phyloP scores from a whole-genome alignment of 805 yeast genomes.

The Tetrapisispora nanseiensis region DNA sequence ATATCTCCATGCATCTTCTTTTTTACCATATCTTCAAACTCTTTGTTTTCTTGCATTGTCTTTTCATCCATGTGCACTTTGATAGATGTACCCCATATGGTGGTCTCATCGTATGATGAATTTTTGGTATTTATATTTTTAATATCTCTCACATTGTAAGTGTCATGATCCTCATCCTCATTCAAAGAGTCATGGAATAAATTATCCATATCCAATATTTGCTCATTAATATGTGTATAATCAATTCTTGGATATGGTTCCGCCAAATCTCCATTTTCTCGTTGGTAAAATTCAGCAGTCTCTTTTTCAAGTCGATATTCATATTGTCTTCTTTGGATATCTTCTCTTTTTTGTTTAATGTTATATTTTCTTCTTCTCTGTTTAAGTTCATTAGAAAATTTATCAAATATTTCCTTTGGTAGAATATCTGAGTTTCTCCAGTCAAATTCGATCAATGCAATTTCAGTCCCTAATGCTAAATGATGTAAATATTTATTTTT shows the following conservation, averaged over 20 bases:
- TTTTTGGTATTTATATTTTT: not conserved
- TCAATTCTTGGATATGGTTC: conserved; percentile 1
- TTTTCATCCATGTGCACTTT: conserved; percentile 26
- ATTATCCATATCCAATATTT: not conserved
- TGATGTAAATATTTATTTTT: conserved; percentile 70
- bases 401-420: conserved; percentile 35
- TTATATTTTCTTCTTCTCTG: conserved; percentile 45
- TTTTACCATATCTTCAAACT: conserved; percentile 40
- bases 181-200: not conserved
- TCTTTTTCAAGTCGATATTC: conserved; percentile 48
- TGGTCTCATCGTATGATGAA: conserved; percentile 33
- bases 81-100: conserved; percentile 68
- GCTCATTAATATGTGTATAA: not conserved
- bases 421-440: conserved; percentile 48
- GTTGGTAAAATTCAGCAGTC: conserved; percentile 47
- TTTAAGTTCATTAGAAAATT: conserved; percentile 45
- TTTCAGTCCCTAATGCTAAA: conserved; percentile 73
- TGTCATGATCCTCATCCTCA: not conserved
- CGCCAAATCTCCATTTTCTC: conserved; percentile 41
- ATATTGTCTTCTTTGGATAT: conserved; percentile 47
- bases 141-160: not conserved
- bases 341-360: conserved; percentile 47
- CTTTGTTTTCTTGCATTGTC: conserved; percentile 36
- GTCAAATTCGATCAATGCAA: conserved; percentile 77
- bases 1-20: conserved; percentile 39